phyloP scores from a whole-genome alignment of 768 basidiomycete genomes.

The Tulasnella sp. region DNA sequence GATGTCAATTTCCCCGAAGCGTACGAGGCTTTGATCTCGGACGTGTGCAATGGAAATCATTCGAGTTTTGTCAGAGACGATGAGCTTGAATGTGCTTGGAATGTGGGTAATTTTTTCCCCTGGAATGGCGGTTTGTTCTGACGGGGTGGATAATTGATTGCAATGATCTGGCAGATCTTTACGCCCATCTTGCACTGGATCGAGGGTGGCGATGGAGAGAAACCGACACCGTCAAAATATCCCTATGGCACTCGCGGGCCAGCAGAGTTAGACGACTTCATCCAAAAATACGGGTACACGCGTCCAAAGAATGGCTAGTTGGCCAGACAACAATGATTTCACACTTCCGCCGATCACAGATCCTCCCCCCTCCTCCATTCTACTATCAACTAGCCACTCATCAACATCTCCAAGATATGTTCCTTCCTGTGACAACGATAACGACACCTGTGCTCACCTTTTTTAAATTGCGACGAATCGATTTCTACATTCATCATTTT shows the following conservation, averaged over 20 bases:
- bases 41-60: slow-evolving; percentile 95
- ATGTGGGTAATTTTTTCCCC: slow-evolving; percentile 44
- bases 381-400: slow-evolving; percentile 47
- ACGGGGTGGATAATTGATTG: neutral
- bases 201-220: slow-evolving; percentile 58
- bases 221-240: slow-evolving; percentile 67
- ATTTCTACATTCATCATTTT: too few species aligned
- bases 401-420: slow-evolving; percentile 50
- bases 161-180: slow-evolving; percentile 54
- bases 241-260: slow-evolving; percentile 94
- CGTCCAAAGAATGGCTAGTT: slow-evolving; percentile 62
- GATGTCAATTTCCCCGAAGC: slow-evolving; percentile 92
- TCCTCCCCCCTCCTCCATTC: too few species aligned
- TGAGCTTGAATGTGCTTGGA: slow-evolving; percentile 96
- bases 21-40: slow-evolving; percentile 89
- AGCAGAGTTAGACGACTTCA: slow-evolving; percentile 66
- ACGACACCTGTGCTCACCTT: too few species aligned
- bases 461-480: too few species aligned
- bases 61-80: slow-evolving; percentile 98
- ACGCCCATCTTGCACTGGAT: slow-evolving; percentile 95
- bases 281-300: slow-evolving; percentile 65
- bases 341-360: too few species aligned
- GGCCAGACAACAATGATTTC: too few species aligned
- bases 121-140: neutral
- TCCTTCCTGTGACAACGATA: too few species aligned